These are phyloP conservation scores for Aspergillus hancockii DNA, from an alignment of 495 filamentous ascomycete genomes.

Conservation along the genomic window DNA sequence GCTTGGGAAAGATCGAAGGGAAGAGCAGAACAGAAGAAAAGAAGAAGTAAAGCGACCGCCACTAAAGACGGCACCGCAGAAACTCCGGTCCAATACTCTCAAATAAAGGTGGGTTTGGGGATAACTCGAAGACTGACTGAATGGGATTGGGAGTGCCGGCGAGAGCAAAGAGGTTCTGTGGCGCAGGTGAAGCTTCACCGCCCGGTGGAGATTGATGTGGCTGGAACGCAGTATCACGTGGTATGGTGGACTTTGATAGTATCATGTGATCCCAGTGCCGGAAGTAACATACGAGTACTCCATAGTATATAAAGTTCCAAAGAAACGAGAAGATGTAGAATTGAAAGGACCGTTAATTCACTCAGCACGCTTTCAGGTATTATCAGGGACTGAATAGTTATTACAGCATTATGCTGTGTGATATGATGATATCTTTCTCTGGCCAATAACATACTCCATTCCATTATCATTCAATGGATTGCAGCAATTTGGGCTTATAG, in stretches of 20 bases:
- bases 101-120: conserved; percentile 1
- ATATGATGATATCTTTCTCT: too few species aligned
- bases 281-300: neutral
- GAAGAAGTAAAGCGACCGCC: neutral
- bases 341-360: too few species aligned
- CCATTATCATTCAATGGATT: too few species aligned
- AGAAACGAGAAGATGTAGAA: too few species aligned
- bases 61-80: conserved; percentile 15
- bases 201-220: conserved; percentile 1
- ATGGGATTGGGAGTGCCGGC: conserved; percentile 14
- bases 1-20: conserved; percentile 3
- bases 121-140: conserved; percentile 14
- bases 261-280: neutral
- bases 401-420: too few species aligned
- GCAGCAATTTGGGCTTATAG: too few species aligned
- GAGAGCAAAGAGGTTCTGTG: conserved; percentile 11
- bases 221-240: conserved; percentile 1
- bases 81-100: conserved; percentile 14
- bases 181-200: conserved; percentile 7
- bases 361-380: too few species aligned
- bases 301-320: too few species aligned
- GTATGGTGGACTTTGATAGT: neutral
- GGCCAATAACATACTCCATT: too few species aligned
- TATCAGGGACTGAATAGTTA: too few species aligned
- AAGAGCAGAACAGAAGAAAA: neutral